These are phyloP conservation scores for Datisca glomerata DNA, from an alignment of 306 rosid species.

Conservation along the genomic window DNA sequence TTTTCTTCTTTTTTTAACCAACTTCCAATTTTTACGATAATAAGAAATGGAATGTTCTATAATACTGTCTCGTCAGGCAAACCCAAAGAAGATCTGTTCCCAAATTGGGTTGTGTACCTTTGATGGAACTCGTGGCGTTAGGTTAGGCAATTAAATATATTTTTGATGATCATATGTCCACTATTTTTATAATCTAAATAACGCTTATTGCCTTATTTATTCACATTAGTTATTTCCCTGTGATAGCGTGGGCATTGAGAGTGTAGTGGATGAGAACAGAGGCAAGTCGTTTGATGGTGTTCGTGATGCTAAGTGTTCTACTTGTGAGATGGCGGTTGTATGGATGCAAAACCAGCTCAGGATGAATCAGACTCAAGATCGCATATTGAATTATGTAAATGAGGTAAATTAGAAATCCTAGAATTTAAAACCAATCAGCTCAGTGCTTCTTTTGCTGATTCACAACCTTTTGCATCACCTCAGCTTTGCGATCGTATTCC, in stretches of 20 bases:
- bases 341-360: conserved; percentile 78
- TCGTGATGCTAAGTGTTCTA: conserved; percentile 51
- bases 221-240: not conserved
- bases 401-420: conserved; percentile 25
- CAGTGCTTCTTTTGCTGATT: not conserved
- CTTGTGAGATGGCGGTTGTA: conserved; percentile 84
- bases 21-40: not conserved
- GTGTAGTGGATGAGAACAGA: conserved; percentile 52
- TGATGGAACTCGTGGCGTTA: conserved; percentile 63
- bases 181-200: not conserved
- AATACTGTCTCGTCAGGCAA: conserved; percentile 24
- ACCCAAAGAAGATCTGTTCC: conserved; percentile 72
- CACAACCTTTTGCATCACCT: not conserved
- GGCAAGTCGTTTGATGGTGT: conserved; percentile 32
- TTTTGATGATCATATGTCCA: not conserved
- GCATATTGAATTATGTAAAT: conserved; percentile 44
- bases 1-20: too few species aligned
- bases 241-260: conserved; percentile 59
- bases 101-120: conserved; percentile 74
- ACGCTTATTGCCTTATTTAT: not conserved
- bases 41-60: not conserved
- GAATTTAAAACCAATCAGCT: not conserved
- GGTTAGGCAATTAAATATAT: conserved; percentile 24
- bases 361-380: conserved; percentile 56
- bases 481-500: conserved; percentile 85